A percentile compares a stretch with the other conserved stretches of the same genome.
Evolutionary conservation across 495 filamentous ascomycete species (phyloP).

Genomic region (Trichoderma orchidacearum): DNA sequence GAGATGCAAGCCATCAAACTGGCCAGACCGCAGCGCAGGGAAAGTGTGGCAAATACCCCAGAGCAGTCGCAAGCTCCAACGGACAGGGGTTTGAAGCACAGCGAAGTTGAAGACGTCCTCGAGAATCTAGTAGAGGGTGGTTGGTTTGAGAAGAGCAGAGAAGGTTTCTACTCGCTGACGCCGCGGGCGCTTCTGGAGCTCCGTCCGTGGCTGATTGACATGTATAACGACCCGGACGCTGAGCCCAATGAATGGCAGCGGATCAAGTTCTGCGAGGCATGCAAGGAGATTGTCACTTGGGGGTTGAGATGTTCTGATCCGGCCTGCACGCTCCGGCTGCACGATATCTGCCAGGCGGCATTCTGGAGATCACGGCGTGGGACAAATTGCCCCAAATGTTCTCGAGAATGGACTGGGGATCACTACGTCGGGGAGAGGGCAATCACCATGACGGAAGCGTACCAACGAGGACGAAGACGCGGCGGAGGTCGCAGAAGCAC

Average conservation of each 20-base stretch:
- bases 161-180: conserved; percentile 61
- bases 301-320: conserved; percentile 67
- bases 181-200: conserved; percentile 76
- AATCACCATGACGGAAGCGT: conserved; percentile 34
- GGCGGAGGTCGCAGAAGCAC: conserved; percentile 14
- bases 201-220: conserved; percentile 61
- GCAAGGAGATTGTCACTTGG: conserved; percentile 79
- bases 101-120: conserved; percentile 62
- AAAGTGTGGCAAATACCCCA: conserved; percentile 24
- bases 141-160: conserved; percentile 64
- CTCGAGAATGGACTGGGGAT: conserved; percentile 55
- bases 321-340: conserved; percentile 56
- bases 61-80: conserved; percentile 8
- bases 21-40: conserved; percentile 24
- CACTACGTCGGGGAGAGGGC: conserved; percentile 76
- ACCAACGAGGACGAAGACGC: conserved; percentile 16
- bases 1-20: conserved; percentile 62
- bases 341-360: conserved; percentile 60
- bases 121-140: conserved; percentile 58
- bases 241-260: conserved; percentile 44
- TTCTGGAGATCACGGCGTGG: conserved; percentile 51
- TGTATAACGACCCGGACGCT: conserved; percentile 63
- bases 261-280: conserved; percentile 81
- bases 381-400: conserved; percentile 62
- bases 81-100: conserved; percentile 49